Conservation (phyloP, 1,284 basidiomycete species). For the Ceratobasidium sp. region DNA sequence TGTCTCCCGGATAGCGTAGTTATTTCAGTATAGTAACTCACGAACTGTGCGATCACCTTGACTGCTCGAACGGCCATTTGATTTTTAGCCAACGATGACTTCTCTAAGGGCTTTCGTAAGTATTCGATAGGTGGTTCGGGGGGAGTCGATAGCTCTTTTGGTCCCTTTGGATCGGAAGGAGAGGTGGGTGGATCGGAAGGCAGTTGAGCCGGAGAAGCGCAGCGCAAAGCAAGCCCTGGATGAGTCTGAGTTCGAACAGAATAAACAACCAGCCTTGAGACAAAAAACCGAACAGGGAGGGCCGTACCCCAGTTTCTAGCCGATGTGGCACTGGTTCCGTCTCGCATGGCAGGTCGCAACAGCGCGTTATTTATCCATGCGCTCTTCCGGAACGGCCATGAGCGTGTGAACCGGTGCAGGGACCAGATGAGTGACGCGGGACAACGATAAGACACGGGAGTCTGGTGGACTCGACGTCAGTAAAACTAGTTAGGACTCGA, state of each 20-base stretch:
- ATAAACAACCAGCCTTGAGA: not conserved
- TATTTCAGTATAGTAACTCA: slow-evolving; percentile 47
- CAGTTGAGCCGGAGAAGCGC: not conserved
- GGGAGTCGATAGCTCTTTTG: slow-evolving; percentile 3
- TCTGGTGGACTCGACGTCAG: too few species aligned
- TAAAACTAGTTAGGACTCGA: too few species aligned
- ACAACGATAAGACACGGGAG: too few species aligned
- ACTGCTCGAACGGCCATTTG: slow-evolving; percentile 42
- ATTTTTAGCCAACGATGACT: slow-evolving; percentile 26
- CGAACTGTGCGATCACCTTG: slow-evolving; percentile 41
- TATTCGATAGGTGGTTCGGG: slow-evolving; percentile 38
- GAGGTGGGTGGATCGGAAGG: not conserved
- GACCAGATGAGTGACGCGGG: slow-evolving; percentile 8
- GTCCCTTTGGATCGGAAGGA: slow-evolving; percentile 16
- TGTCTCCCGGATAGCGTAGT: slow-evolving; percentile 48
- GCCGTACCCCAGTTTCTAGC: not conserved
- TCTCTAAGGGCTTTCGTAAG: slow-evolving; percentile 21
- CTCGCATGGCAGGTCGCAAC: slow-evolving; percentile 53
- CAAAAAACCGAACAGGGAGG: not conserved
- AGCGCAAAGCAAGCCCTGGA: slow-evolving; percentile 10
- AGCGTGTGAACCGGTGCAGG: slow-evolving; percentile 45
- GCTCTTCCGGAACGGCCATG: slow-evolving; percentile 61
- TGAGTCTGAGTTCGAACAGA: not conserved
- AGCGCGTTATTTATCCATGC: slow-evolving; percentile 66
- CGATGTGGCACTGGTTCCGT: too few species aligned